These are phyloP conservation scores for Fusarium proliferatum DNA, from an alignment of 2,329 filamentous ascomycete species.

Conservation along the genomic window DNA sequence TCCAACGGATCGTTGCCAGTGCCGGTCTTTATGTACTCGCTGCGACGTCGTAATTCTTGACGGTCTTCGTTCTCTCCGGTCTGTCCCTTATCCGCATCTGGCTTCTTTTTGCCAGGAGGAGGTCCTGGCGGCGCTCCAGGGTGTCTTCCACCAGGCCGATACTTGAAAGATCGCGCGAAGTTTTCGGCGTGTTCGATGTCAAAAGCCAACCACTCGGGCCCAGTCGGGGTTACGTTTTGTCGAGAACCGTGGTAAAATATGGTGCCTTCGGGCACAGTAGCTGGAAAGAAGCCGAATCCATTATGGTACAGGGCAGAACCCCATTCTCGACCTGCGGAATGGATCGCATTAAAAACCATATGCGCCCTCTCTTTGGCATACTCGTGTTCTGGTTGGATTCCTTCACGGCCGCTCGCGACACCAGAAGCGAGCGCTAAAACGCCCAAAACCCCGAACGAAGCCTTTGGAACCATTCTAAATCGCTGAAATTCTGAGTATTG, in stretches of 20 bases:
- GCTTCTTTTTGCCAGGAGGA: not conserved
- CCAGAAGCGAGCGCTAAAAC: slow-evolving; percentile 23
- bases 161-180: slow-evolving; percentile 62
- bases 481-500: not conserved
- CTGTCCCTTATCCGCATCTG: not conserved
- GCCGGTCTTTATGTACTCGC: not conserved
- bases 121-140: not conserved
- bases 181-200: slow-evolving; percentile 78
- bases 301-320: slow-evolving; percentile 79
- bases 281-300: slow-evolving; percentile 78
- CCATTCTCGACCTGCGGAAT: slow-evolving; percentile 79
- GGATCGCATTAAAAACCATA: slow-evolving; percentile 78
- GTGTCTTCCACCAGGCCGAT: not conserved
- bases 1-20: not conserved
- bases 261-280: slow-evolving; percentile 71
- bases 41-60: slow-evolving; percentile 21
- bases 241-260: slow-evolving; percentile 74
- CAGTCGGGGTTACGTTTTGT: slow-evolving; percentile 57
- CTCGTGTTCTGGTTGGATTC: slow-evolving; percentile 52
- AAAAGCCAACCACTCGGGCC: slow-evolving; percentile 79
- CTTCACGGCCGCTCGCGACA: slow-evolving; percentile 1
- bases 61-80: not conserved
- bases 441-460: slow-evolving; percentile 12
- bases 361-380: slow-evolving; percentile 64
- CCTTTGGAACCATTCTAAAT: slow-evolving; percentile 29